Conservation (phyloP, 305 asterid genomes). For the Fraxinus sp. region DNA sequence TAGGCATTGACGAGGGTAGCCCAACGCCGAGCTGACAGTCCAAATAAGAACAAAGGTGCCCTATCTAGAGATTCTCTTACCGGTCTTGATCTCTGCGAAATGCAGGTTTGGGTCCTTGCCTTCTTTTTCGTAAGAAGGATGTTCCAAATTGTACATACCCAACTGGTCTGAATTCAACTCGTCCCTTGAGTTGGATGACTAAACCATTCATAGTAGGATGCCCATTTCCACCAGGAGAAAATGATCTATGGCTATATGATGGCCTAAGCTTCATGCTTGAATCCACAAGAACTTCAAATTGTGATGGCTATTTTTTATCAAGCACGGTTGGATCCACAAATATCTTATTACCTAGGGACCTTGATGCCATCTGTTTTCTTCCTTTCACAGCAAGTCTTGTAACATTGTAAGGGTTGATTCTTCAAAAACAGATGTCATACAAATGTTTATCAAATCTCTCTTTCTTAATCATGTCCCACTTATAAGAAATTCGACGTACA, state of each 20-base stretch:
- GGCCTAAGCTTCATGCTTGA: slow-evolving; percentile 14
- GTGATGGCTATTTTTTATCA: slow-evolving; percentile 35
- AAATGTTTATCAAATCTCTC: slow-evolving; percentile 13
- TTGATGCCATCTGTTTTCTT: slow-evolving; percentile 37
- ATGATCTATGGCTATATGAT: slow-evolving; percentile 23
- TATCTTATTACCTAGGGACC: slow-evolving; percentile 32
- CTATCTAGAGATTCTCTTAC: too few species aligned
- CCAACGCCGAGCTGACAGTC: too few species aligned
- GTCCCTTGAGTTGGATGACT: neutral
- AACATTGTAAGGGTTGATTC: slow-evolving; percentile 44
- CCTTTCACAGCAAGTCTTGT: slow-evolving; percentile 40
- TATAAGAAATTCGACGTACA: too few species aligned
- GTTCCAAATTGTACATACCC: neutral
- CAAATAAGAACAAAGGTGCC: too few species aligned
- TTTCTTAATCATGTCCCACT: neutral
- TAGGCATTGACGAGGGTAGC: too few species aligned
- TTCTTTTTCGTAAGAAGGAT: too few species aligned
- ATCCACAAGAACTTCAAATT: slow-evolving; percentile 29
- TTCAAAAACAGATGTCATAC: slow-evolving; percentile 25
- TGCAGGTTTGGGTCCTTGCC: too few species aligned
- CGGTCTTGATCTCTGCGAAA: too few species aligned
- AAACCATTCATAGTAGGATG: neutral
- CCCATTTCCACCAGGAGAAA: slow-evolving; percentile 43
- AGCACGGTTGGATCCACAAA: slow-evolving; percentile 34
- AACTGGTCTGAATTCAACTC: neutral